Conservation (phyloP, 2,329 filamentous ascomycete species). For the Aspergillus sp. region DNA sequence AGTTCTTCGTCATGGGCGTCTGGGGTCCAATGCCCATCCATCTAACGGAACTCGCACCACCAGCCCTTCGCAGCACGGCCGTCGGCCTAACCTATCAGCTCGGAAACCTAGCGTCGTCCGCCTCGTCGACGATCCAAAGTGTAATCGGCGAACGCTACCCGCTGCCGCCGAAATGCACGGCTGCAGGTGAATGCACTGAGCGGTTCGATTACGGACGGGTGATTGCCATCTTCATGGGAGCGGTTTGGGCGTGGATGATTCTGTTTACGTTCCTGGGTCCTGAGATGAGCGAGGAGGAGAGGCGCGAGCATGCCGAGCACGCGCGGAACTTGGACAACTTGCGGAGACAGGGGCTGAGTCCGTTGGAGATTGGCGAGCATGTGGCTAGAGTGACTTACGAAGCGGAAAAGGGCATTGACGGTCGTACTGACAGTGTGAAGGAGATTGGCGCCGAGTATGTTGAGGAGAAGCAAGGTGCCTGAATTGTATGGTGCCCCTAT, state of each 20-base stretch:
- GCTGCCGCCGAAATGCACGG: background rate
- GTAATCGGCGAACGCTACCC: background rate
- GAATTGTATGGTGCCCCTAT: too few species aligned
- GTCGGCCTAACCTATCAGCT: conserved; percentile 66
- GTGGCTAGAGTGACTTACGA: too few species aligned
- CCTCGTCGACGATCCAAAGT: conserved; percentile 23
- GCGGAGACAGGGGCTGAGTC: too few species aligned
- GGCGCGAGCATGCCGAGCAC: too few species aligned
- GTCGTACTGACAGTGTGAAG: too few species aligned
- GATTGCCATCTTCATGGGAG: background rate
- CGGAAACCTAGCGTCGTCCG: conserved; percentile 61
- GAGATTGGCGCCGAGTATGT: too few species aligned
- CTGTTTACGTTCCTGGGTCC: background rate
- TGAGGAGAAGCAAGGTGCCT: too few species aligned
- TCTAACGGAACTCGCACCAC: conserved; percentile 72
- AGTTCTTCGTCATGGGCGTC: conserved; percentile 69
- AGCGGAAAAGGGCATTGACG: too few species aligned
- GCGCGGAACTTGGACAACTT: too few species aligned
- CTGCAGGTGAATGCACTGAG: background rate
- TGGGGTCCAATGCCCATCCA: conserved; percentile 72
- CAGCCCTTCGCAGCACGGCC: conserved; percentile 55
- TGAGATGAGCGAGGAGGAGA: background rate
- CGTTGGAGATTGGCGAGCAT: too few species aligned
- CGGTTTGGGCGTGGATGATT: background rate
- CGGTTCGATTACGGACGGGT: background rate